These are phyloP conservation scores for Ceratonia siliqua DNA, from an alignment of 306 rosid species.

Conservation along the genomic window DNA sequence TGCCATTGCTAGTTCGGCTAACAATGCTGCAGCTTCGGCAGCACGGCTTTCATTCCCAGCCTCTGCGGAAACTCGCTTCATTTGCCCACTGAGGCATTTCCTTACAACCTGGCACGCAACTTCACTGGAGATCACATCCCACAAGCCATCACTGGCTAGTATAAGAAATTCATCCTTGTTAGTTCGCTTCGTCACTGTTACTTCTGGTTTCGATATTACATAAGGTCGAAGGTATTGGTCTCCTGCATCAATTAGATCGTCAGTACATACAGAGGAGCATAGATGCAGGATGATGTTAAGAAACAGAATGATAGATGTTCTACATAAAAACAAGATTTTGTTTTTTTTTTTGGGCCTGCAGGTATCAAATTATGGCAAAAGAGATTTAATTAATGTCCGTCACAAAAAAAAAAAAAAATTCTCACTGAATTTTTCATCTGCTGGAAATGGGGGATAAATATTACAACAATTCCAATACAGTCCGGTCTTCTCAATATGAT, in stretches of 20 bases:
- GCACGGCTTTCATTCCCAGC: conserved; percentile 36
- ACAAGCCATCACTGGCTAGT: conserved; percentile 86
- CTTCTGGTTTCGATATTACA: conserved; percentile 86
- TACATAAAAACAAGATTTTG: too few relatives aligned
- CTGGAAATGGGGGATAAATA: not conserved
- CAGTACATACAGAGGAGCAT: not conserved
- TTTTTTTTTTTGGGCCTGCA: too few relatives aligned
- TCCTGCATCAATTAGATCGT: conserved; percentile 43
- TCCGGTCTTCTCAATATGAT: not conserved
- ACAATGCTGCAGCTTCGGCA: conserved; percentile 65
- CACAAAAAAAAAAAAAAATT: not conserved
- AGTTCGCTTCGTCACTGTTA: conserved; percentile 66
- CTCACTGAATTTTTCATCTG: not conserved
- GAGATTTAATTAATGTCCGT: not conserved
- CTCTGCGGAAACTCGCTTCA: conserved; percentile 31
- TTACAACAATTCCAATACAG: not conserved
- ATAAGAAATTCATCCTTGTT: conserved; percentile 74
- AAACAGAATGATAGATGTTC: not conserved
- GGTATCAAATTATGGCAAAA: not conserved
- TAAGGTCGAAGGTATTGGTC: conserved; percentile 79
- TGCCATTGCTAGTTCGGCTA: conserved; percentile 73
- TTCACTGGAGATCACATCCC: conserved; percentile 79
- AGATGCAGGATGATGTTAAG: not conserved
- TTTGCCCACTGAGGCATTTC: conserved; percentile 53
- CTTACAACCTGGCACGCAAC: conserved; percentile 68